Conservation (phyloP, 371 early-diverging fungal species). For the Mucor plumbeus region DNA sequence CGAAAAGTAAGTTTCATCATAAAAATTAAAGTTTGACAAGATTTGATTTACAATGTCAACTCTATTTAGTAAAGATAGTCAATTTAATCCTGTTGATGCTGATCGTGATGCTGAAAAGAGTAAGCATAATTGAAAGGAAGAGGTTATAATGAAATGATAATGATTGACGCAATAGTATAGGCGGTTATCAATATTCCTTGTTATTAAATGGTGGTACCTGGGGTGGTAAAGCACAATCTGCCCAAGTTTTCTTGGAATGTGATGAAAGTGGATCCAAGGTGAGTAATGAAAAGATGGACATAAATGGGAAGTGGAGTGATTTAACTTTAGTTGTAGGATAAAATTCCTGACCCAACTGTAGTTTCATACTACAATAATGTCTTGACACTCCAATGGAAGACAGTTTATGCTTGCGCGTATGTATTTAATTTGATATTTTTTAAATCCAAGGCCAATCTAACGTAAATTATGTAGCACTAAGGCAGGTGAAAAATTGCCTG, state of each 20-base stretch:
- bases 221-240: constrained; percentile 23
- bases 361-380: constrained; percentile 42
- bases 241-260: constrained; percentile 36
- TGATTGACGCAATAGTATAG: constrained; percentile 14
- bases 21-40: neutral
- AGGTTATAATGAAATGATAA: neutral
- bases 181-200: constrained; percentile 32
- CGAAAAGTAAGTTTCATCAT: constrained; percentile 20
- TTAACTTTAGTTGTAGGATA: constrained; percentile 20
- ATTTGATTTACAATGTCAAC: neutral
- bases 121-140: constrained; percentile 16
- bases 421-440: neutral
- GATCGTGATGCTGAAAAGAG: constrained; percentile 34
- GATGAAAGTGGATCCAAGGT: constrained; percentile 22
- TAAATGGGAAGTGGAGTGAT: neutral
- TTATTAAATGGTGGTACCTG: constrained; percentile 31
- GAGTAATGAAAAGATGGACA: neutral
- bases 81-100: constrained; percentile 25
- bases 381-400: constrained; percentile 50
- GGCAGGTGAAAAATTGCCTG: constrained; percentile 35
- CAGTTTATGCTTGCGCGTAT: constrained; percentile 55
- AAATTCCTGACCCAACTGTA: constrained; percentile 33
- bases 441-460: neutral
- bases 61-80: constrained; percentile 15
- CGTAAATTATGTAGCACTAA: constrained; percentile 23